Percentiles rank a stretch among this genome's conserved stretches.
Evolutionary conservation across 257 asterid species (phyloP).

Genomic region (Oldenlandia corymbosa): DNA sequence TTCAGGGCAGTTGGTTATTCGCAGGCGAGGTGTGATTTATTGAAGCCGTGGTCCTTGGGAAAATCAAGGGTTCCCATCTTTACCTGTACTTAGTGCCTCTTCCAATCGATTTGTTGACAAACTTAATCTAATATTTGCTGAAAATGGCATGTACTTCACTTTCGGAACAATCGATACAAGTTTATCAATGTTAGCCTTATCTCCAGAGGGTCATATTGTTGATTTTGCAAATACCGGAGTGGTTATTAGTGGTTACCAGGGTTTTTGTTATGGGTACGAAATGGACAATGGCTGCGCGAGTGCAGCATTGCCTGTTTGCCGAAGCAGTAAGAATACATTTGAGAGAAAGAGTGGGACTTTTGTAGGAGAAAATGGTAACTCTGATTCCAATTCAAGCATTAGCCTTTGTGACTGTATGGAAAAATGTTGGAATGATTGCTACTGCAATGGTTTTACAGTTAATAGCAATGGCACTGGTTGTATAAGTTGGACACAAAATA

Average conservation of each 20-base stretch:
- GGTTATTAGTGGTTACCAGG: background rate
- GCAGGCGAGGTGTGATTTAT: no score
- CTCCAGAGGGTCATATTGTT: constrained; percentile 9
- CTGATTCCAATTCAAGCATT: constrained; percentile 7
- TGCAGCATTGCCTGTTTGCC: constrained; percentile 17
- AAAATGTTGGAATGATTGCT: constrained; percentile 18
- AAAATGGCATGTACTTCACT: constrained; percentile 14
- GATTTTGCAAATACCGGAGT: constrained; percentile 1
- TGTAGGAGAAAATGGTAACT: background rate
- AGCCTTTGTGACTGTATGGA: constrained; percentile 20
- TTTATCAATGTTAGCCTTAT: constrained; percentile 7
- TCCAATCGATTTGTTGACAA: background rate
- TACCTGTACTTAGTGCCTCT: background rate
- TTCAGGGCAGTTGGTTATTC: constrained; percentile 23
- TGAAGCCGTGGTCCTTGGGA: no score
- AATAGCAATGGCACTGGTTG: constrained; percentile 7
- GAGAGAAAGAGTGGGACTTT: constrained; percentile 2
- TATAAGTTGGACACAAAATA: constrained; percentile 18
- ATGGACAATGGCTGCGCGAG: constrained; percentile 16
- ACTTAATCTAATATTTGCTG: no score
- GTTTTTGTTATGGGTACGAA: constrained; percentile 22
- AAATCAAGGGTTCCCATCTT: no score
- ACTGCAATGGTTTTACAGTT: constrained; percentile 8
- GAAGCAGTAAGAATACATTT: constrained; percentile 17
- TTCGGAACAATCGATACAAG: background rate